Evolutionary conservation across 352 stramenopile genomes (phyloP).

Genomic region (Phytophthora idaei): DNA sequence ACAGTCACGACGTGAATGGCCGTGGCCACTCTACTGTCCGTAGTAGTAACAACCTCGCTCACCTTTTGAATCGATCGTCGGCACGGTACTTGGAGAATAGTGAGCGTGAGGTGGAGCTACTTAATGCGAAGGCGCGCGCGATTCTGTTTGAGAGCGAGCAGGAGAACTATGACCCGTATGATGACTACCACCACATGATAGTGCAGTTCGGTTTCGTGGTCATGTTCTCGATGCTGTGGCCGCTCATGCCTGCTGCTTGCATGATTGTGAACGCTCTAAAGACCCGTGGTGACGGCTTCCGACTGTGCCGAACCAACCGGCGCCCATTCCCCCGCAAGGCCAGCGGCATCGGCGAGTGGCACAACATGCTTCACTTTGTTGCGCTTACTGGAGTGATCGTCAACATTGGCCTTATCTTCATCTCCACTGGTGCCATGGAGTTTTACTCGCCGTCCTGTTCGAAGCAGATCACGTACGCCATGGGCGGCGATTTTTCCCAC

Average conservation of each 20-base stretch:
- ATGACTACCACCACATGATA: constrained; percentile 81
- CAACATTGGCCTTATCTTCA: constrained; percentile 79
- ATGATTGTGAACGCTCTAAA: constrained; percentile 85
- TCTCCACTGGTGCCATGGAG: constrained; percentile 80
- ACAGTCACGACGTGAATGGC: background rate
- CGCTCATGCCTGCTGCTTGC: constrained; percentile 75
- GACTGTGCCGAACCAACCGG: constrained; percentile 73
- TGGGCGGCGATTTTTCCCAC: constrained; percentile 61
- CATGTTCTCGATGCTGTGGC: constrained; percentile 90
- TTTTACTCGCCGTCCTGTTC: constrained; percentile 66
- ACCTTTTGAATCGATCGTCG: constrained; percentile 69
- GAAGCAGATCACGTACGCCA: constrained; percentile 53
- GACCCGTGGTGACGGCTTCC: constrained; percentile 76
- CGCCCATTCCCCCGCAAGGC: constrained; percentile 79
- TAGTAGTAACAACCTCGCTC: constrained; percentile 24
- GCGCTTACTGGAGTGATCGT: constrained; percentile 73
- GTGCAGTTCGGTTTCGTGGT: constrained; percentile 88
- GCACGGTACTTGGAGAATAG: constrained; percentile 73
- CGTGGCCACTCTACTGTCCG: constrained; percentile 10
- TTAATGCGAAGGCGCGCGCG: constrained; percentile 70
- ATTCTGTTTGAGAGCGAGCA: constrained; percentile 82
- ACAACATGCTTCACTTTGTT: constrained; percentile 70
- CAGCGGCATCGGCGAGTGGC: constrained; percentile 75
- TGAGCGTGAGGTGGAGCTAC: constrained; percentile 60
- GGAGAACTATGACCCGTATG: constrained; percentile 81